Base-by-base conservation (phyloP, 768 basidiomycete species). In the Trametes villosa region DNA sequence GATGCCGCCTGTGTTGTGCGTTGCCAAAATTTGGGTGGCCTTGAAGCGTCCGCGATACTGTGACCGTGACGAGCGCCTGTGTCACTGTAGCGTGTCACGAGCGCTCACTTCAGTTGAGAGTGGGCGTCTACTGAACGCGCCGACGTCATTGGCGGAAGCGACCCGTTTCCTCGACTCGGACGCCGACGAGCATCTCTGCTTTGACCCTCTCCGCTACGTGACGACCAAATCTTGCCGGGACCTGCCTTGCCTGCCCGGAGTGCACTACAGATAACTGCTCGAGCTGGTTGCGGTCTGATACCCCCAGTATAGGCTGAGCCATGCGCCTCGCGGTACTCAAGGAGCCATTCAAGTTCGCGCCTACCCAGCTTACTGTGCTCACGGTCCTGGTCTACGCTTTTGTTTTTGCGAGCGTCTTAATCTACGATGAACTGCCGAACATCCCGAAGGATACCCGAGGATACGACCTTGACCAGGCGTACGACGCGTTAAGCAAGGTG, bases 401-500 rank as follows among this genome's bases (percentile, higher is more conserved):
- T 1, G 71, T 87, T 52, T 81, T 86, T 63, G 69, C 66, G 27
- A 68, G 80, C 9, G 77, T 87, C 1, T 67, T 82, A 4, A 64
- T 79, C 38, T 83, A 82, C 4, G 83, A 88, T 68, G 67, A 76
- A 9, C 75, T 86, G 1, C 76, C 81, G 0, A 52, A 65, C 9
- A 74, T 83, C 18, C 84, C 84, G 0, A 75, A 67, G 47, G 63
- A 79, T 62, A 78, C 54, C 18, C 41, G 38, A 24, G 81, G 54
- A 63, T 72, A 56, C 81, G 80, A 36, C 72, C 84, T 88, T 24
- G 72, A 80, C 41, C 75, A 79, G 51, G 87, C 88, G 4, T 86
- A 82, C 70, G 73, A 73, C 49, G 87, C 90, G 59, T 73, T 91
- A 41, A 81, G 86, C 53, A 65, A 71, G 63, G 87, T 85, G 71